Base-by-base conservation (phyloP, 108 stramenopile species). In the Nitzschia sp. region DNA sequence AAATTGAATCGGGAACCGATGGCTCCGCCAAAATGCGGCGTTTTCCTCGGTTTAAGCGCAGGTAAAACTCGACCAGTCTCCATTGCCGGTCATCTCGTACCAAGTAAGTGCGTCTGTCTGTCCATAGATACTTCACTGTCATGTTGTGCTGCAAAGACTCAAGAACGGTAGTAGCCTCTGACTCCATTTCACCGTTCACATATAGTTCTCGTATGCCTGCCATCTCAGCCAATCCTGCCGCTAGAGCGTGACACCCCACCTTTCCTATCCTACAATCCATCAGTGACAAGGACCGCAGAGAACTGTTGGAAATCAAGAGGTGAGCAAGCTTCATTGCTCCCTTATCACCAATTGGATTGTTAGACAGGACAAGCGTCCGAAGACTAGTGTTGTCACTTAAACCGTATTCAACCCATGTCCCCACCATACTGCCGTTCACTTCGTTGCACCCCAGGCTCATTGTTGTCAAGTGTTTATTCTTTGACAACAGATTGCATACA, bases 271-370 rank as follows among this genome's bases (percentile, higher is more conserved):
- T 65, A 42, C 71, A 68, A 9, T 78, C 67, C 2, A 72, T 48
- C 53, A 78, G n/a, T 21, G 41, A 65, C 25, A 78, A 26, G 19
- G 66, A 71, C 48, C 60, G 26, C 0, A 78, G 46, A 8, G 63
- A 50, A 19, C 34, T 21, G 34, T 69, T 69, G 14, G 61, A 53
- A 48, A 41, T 39, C 24, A 78, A 57, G 20, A 71, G 39, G n/a
- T 54, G 29, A 3, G 65, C 46, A 0, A 78, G 58, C 8, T 57
- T 26, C 2, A 41, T 46, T 6, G 77, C 77, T n/a, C 77, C 77
- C 9, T 67, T 42, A 43, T 78, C 77, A 10, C 77, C 71, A 40
- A 78, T 57, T 24, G 77, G 77, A 41, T 78, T 78, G 20, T 72
- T 41, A 3, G 77, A 71, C 14, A 78, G 55, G 9, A 61, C 46